Percentiles rank a stretch among this genome's conserved stretches.
phyloP scores from a whole-genome alignment of 139 green algal species.

The Picochlorum sp. region DNA sequence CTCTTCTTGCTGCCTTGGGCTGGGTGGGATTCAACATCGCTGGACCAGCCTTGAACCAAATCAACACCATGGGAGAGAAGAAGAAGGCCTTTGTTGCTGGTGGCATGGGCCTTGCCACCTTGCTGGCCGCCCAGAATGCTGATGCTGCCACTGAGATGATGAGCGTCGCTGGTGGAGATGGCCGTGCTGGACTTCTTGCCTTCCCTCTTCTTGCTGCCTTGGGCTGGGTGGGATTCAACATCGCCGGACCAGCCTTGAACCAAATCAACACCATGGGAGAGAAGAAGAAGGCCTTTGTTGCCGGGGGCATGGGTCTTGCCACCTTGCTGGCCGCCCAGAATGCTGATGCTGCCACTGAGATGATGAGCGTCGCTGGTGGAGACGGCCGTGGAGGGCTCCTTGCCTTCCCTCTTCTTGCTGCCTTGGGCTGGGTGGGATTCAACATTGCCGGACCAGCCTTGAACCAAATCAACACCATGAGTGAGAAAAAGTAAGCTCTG shows the following conservation, averaged over 20 bases:
- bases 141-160: conserved; percentile 63
- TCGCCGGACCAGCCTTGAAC: conserved; percentile 8
- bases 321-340: conserved; percentile 34
- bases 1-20: conserved; percentile 13
- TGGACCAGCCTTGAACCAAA: conserved; percentile 18
- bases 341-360: conserved; percentile 60
- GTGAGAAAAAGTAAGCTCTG: conserved; percentile 15
- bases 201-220: conserved; percentile 9
- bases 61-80: conserved; percentile 19
- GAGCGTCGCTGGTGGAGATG: conserved; percentile 40
- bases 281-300: conserved; percentile 9
- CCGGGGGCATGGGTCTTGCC: conserved; percentile 6
- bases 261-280: conserved; percentile 18
- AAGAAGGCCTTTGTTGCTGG: conserved; percentile 2
- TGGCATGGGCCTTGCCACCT: conserved; percentile 6
- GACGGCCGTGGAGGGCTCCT: conserved; percentile 21
- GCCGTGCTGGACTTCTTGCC: conserved; percentile 16
- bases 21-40: conserved; percentile 31
- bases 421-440: conserved; percentile 11
- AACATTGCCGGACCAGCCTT: conserved; percentile 1
- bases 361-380: conserved; percentile 51
- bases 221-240: conserved; percentile 14
- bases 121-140: conserved; percentile 40
- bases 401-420: conserved; percentile 4
- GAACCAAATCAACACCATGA: not conserved